Percentiles rank a stretch among this genome's conserved stretches.
These are phyloP conservation scores for Starmerella tilneyi DNA, from an alignment of 805 yeast species.

Conservation along the genomic window DNA sequence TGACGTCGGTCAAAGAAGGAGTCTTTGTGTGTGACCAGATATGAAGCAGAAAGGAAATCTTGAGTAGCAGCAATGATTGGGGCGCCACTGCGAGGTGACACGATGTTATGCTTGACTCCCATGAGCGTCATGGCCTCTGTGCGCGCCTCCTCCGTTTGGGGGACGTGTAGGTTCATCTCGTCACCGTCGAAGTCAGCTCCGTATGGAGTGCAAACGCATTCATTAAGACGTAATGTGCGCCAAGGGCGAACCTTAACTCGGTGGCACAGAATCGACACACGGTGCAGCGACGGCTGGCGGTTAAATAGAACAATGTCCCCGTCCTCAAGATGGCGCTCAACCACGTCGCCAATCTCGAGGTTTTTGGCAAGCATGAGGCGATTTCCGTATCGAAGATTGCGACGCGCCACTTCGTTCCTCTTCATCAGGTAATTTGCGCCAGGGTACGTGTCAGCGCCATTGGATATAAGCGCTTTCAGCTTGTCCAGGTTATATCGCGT, in stretches of 20 bases:
- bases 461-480: constrained; percentile 58
- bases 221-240: constrained; percentile 94
- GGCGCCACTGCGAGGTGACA: constrained; percentile 96
- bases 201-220: constrained; percentile 98
- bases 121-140: constrained; percentile 96
- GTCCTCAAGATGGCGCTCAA: constrained; percentile 93
- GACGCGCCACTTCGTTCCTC: constrained; percentile 57
- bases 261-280: constrained; percentile 88
- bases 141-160: constrained; percentile 97
- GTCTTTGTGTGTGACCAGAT: constrained; percentile 84
- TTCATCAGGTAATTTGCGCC: constrained; percentile 91
- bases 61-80: constrained; percentile 99
- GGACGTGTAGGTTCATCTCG: constrained; percentile 97
- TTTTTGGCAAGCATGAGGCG: constrained; percentile 63
- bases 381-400: constrained; percentile 85
- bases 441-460: constrained; percentile 85
- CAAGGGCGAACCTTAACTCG: constrained; percentile 94
- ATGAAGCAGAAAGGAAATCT: constrained; percentile 96
- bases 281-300: constrained; percentile 94
- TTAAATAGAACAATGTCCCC: constrained; percentile 93
- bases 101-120: constrained; percentile 92
- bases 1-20: constrained; percentile 82
- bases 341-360: constrained; percentile 78
- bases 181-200: constrained; percentile 99
- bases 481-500: constrained; percentile 77